These are phyloP conservation scores for Aspergillus thermomutatus DNA, from an alignment of 2,329 filamentous ascomycete species.

Conservation along the genomic window DNA sequence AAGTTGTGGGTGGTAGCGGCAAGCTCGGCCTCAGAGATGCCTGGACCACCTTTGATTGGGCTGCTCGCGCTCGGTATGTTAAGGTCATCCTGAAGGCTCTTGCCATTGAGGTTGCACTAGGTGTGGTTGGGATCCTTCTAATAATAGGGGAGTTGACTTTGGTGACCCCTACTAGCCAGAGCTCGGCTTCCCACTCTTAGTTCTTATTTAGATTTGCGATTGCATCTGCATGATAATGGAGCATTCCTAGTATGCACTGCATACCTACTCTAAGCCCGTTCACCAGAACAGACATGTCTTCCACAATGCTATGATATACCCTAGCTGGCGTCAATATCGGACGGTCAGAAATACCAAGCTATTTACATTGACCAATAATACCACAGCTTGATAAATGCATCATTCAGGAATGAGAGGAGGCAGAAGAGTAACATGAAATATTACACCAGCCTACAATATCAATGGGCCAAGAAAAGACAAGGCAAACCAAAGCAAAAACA, in stretches of 20 bases:
- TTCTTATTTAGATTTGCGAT: background rate
- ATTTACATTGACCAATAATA: no score
- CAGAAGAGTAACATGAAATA: constrained; percentile 4
- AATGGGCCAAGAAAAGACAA: no score
- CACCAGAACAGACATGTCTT: background rate
- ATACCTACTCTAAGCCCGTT: no score
- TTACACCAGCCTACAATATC: background rate
- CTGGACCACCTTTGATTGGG: constrained; percentile 72
- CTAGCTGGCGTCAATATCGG: no score
- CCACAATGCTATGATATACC: background rate
- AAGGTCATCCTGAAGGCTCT: constrained; percentile 73
- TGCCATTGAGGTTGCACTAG: constrained; percentile 47
- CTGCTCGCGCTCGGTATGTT: constrained; percentile 68
- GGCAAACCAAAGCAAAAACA: no score
- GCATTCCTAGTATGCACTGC: no score
- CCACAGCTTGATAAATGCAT: background rate
- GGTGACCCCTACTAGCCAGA: background rate
- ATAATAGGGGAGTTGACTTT: background rate
- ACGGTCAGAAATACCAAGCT: no score
- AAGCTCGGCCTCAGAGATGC: constrained; percentile 70
- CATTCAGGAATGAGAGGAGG: background rate
- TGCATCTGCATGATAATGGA: background rate
- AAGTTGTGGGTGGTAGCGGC: constrained; percentile 67
- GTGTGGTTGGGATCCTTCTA: background rate
- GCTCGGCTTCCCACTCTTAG: background rate